Evolutionary conservation across 2,329 filamentous ascomycete genomes (phyloP).

Genomic region (Pseudogymnoascus sp.): DNA sequence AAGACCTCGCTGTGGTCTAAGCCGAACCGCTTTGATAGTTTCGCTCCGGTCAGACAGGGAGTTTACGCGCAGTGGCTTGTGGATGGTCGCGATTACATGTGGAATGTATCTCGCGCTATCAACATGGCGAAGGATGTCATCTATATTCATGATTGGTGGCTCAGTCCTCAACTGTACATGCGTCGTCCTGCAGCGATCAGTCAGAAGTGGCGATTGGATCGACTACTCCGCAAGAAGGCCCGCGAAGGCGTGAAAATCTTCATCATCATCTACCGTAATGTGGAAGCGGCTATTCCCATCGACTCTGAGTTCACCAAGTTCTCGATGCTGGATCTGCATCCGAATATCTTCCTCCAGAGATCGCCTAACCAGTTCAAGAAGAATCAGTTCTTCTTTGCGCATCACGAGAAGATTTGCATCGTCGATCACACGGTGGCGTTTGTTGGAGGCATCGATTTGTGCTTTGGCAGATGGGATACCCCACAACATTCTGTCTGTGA

Average conservation of each 20-base stretch:
- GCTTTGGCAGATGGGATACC: conserved; percentile 95
- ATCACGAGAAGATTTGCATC: conserved; percentile 96
- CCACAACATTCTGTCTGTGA: conserved; percentile 86
- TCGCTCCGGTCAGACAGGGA: conserved; percentile 76
- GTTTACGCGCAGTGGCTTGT: conserved; percentile 96
- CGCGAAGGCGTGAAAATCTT: conserved; percentile 95
- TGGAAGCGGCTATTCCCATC: conserved; percentile 93
- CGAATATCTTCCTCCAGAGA: conserved; percentile 91
- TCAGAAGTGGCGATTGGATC: conserved; percentile 93
- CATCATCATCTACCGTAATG: conserved; percentile 95
- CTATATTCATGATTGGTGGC: conserved; percentile 99
- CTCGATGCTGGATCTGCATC: conserved; percentile 86
- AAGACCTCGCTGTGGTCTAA: conserved; percentile 74
- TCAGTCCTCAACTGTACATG: conserved; percentile 94
- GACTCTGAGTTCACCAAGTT: conserved; percentile 98
- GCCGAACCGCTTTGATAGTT: conserved; percentile 83
- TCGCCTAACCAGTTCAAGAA: conserved; percentile 98
- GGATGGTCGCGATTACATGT: conserved; percentile 97
- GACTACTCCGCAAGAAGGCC: conserved; percentile 87
- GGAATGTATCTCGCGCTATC: conserved; percentile 94
- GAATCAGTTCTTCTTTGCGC: conserved; percentile 98
- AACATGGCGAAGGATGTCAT: conserved; percentile 97
- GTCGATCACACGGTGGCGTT: conserved; percentile 96
- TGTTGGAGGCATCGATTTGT: conserved; percentile 89
- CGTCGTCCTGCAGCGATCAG: conserved; percentile 88